Evolutionary conservation across 805 yeast species (phyloP).

Genomic region (Candida ficus): DNA sequence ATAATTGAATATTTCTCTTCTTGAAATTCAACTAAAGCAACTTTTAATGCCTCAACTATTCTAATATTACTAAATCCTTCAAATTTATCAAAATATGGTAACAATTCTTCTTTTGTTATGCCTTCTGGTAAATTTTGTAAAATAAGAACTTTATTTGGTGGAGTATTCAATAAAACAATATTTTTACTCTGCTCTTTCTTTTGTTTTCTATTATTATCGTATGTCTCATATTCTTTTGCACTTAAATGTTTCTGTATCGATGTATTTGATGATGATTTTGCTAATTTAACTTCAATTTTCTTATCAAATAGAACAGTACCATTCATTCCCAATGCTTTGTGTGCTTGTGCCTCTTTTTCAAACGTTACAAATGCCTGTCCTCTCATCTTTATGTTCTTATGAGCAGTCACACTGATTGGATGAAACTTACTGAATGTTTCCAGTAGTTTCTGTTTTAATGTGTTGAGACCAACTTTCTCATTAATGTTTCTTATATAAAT

Average conservation of each 20-base stretch:
- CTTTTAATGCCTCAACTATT: conserved; percentile 56
- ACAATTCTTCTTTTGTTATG: conserved; percentile 36
- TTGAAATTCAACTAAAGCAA: conserved; percentile 80
- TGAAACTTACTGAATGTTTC: conserved; percentile 42
- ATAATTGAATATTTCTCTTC: conserved; percentile 45
- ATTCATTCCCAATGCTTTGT: conserved; percentile 20
- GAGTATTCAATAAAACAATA: conserved; percentile 26
- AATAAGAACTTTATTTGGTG: conserved; percentile 68
- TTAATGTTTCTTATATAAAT: conserved; percentile 64
- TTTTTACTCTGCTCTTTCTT: conserved; percentile 16
- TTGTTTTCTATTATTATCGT: conserved; percentile 15
- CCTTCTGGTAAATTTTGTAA: conserved; percentile 57
- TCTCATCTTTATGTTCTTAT: conserved; percentile 55
- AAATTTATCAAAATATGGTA: conserved; percentile 39
- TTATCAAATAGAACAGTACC: conserved; percentile 19
- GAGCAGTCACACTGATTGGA: conserved; percentile 48
- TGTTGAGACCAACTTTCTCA: conserved; percentile 55
- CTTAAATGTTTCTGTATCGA: conserved; percentile 14
- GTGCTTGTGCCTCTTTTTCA: conserved; percentile 36
- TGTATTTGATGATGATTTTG: conserved; percentile 23
- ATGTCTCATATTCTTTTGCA: conserved; percentile 12
- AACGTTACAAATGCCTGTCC: conserved; percentile 83
- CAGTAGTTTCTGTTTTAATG: conserved; percentile 40
- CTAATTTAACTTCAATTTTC: conserved; percentile 20
- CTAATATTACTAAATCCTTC: conserved; percentile 66